These are phyloP conservation scores for Blastomyces gilchristii DNA, from an alignment of 2,329 filamentous ascomycete species.

Conservation along the genomic window DNA sequence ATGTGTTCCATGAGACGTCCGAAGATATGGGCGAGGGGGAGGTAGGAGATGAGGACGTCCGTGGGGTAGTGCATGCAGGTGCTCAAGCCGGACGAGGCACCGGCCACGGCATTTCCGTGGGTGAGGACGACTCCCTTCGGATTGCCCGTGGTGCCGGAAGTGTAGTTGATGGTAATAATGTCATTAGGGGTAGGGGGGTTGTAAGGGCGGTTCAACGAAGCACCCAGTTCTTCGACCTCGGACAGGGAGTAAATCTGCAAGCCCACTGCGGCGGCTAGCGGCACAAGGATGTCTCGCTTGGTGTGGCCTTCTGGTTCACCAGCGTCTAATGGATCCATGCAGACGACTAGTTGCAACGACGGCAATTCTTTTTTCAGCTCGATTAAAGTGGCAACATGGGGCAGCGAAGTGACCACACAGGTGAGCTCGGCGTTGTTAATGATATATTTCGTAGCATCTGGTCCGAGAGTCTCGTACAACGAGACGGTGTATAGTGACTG, in stretches of 20 bases:
- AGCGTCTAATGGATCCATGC: constrained; percentile 68
- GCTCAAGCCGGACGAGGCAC: constrained; percentile 51
- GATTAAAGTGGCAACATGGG: constrained; percentile 69
- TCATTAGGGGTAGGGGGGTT: constrained; percentile 65
- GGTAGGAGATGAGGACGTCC: constrained; percentile 70
- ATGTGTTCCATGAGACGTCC: constrained; percentile 73
- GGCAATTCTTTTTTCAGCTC: constrained; percentile 71
- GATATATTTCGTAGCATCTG: constrained; percentile 87
- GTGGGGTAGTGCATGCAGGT: constrained; percentile 43
- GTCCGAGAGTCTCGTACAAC: constrained; percentile 89
- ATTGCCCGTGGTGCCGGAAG: constrained; percentile 53
- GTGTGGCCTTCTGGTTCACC: constrained; percentile 68
- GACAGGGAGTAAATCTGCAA: constrained; percentile 68
- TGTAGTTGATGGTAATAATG: constrained; percentile 64
- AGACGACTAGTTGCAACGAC: constrained; percentile 76
- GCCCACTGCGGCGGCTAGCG: constrained; percentile 62
- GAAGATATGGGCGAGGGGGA: constrained; percentile 91
- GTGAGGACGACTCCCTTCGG: constrained; percentile 61
- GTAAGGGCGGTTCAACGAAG: constrained; percentile 56
- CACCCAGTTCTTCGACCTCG: constrained; percentile 73
- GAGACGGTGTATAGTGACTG: constrained; percentile 85
- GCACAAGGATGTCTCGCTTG: constrained; percentile 67
- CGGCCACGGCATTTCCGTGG: constrained; percentile 70
- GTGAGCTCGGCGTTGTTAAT: constrained; percentile 75
- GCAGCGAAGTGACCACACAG: constrained; percentile 67